These are phyloP conservation scores for Plectosphaerella plurivora DNA, from an alignment of 2,329 filamentous ascomycete genomes.

Conservation along the genomic window DNA sequence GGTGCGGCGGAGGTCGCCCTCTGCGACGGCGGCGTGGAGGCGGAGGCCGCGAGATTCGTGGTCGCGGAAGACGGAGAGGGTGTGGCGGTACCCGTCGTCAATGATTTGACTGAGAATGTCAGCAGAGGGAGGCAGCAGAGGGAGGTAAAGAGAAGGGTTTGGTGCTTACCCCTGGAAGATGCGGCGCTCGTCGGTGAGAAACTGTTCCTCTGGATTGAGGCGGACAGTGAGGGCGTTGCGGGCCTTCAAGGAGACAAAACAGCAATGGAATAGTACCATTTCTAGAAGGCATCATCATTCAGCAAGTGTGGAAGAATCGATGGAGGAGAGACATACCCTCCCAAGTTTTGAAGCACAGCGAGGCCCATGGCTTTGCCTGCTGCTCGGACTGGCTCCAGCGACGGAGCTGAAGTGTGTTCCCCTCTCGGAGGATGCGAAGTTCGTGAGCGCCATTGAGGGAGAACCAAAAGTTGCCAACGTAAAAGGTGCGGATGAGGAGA, in stretches of 20 bases:
- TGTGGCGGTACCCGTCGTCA: constrained; percentile 51
- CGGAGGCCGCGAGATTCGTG: constrained; percentile 40
- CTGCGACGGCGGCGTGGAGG: constrained; percentile 51
- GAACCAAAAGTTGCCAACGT: constrained; percentile 36
- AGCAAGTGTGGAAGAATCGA: constrained; percentile 2
- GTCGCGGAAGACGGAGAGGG: constrained; percentile 51
- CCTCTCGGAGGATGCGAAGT: constrained; percentile 45
- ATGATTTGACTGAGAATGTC: constrained; percentile 41
- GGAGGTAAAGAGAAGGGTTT: not conserved
- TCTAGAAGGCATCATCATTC: constrained; percentile 32
- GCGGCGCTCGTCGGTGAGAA: constrained; percentile 41
- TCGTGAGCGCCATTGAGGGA: constrained; percentile 50
- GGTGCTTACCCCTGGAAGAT: constrained; percentile 52
- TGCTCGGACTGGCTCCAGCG: constrained; percentile 43
- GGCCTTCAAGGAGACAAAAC: constrained; percentile 53
- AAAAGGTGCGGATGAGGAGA: constrained; percentile 40
- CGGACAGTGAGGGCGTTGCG: constrained; percentile 39
- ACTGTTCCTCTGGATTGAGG: constrained; percentile 41
- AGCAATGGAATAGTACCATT: constrained; percentile 55
- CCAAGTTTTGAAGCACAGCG: constrained; percentile 54
- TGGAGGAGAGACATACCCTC: constrained; percentile 41
- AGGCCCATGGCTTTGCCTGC: constrained; percentile 47
- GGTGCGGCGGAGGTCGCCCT: constrained; percentile 48
- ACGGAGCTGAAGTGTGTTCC: constrained; percentile 43
- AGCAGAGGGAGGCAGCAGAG: not conserved